Percentiles rank a stretch among this genome's conserved stretches.
Conservation (phyloP, 371 early-diverging fungal genomes). For the Mucor irregularis region DNA sequence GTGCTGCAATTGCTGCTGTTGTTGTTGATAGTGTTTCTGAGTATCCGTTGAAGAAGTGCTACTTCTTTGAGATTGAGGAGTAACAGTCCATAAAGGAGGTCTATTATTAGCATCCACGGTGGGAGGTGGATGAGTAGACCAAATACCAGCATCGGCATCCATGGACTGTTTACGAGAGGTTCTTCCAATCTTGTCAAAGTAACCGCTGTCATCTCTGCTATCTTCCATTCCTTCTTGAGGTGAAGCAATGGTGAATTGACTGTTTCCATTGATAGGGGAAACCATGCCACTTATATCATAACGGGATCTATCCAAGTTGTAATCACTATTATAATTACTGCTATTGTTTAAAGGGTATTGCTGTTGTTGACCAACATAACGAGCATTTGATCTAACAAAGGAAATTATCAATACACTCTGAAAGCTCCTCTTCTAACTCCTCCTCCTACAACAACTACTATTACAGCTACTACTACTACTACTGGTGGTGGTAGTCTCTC, state of each 20-base stretch:
- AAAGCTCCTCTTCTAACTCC: too few species aligned
- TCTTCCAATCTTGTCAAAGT: constrained; percentile 8
- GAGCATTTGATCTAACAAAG: neutral
- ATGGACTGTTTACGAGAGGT: constrained; percentile 16
- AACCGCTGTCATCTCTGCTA: constrained; percentile 11
- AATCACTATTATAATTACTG: constrained; percentile 4
- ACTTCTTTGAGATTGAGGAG: constrained; percentile 18
- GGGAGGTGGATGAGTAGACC: constrained; percentile 9
- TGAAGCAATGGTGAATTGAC: constrained; percentile 4
- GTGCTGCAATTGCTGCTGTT: neutral
- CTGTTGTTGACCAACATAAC: neutral
- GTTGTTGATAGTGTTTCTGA: neutral
- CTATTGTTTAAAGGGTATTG: too few species aligned
- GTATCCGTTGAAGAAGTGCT: constrained; percentile 19
- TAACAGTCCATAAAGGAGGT: constrained; percentile 5
- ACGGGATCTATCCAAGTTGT: constrained; percentile 6
- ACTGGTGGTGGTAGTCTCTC: neutral
- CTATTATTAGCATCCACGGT: constrained; percentile 11
- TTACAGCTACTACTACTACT: neutral
- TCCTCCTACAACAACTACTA: too few species aligned
- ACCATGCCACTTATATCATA: constrained; percentile 3
- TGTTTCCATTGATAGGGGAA: constrained; percentile 5
- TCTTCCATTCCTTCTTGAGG: constrained; percentile 15
- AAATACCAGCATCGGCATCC: constrained; percentile 11
- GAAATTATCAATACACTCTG: too few species aligned